Base-by-base conservation (phyloP, 2,329 filamentous ascomycete species). In the Aspergillus sp. region DNA sequence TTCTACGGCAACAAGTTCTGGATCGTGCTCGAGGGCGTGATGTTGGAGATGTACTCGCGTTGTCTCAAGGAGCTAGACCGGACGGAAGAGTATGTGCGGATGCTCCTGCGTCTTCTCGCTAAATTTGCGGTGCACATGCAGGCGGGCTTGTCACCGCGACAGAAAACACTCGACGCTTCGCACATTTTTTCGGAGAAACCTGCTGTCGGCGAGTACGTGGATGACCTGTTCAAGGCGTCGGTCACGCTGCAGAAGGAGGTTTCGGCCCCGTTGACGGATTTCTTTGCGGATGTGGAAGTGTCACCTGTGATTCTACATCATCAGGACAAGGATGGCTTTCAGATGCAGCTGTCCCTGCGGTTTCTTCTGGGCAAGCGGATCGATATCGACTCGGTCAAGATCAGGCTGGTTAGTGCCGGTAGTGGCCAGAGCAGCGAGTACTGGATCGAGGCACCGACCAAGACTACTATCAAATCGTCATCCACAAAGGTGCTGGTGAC, bases 31-130 rank as follows among this genome's bases (percentile, higher is more conserved):
- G 91, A 97, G 66, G 77, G 91, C 3, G 88, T 88, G 0, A 89
- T 96, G 81, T 80, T 97, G 5, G 83, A 89, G 58, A 88, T 97
- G 80, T 94, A 97, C 67, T 84, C 89, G 0, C 82, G 83, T 45
- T 97, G 92, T 68, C 79, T 99, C 23, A 87, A 88, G 58, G 82
- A 89, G 61, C 80, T 96, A 23, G 79, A 88, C 45, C 84, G 85
- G 13, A 85, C 85, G 54, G 88, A 93, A 48, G 90, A 96, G 56
- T 95, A 91, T 63, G 85, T 92, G 14, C 83, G 84, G 20, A 86
- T 89, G 7, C 80, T 90, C 7, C 77, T 97, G 13, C 88, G 88
- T 62, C 76, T 97, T 1, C 73, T 75, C 38, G 64, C 70, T 11
- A 71, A 70, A 51, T 73, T 71, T 56, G 70, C 71, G 20, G 55